Percentiles rank a stretch among this genome's conserved stretches.
Evolutionary conservation across 345 rosid genomes (phyloP).

Genomic region (Aquilaria malaccensis): DNA sequence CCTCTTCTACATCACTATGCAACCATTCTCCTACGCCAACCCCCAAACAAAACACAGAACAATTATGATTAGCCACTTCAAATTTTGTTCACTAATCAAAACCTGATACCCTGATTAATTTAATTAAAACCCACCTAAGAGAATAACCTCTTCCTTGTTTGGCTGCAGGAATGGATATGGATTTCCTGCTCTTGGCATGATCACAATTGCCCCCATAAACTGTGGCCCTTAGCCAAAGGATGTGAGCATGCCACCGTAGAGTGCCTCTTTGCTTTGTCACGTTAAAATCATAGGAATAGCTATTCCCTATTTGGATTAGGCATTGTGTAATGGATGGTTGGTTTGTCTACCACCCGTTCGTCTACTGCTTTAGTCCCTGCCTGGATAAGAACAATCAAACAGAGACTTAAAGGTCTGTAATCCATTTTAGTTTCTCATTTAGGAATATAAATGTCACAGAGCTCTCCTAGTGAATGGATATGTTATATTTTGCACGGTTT

Average conservation of each 20-base stretch:
- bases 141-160: slow-evolving; percentile 26
- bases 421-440: not conserved
- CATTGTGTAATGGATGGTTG: slow-evolving; percentile 60
- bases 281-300: slow-evolving; percentile 44
- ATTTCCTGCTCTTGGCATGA: slow-evolving; percentile 40
- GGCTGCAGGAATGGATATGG: slow-evolving; percentile 53
- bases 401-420: not conserved
- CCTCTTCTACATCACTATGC: slow-evolving; percentile 44
- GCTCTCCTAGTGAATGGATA: slow-evolving; percentile 49
- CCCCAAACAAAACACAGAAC: not conserved
- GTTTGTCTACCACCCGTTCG: slow-evolving; percentile 67
- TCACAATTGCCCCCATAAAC: slow-evolving; percentile 53
- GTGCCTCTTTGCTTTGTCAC: slow-evolving; percentile 64
- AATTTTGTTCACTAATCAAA: not conserved
- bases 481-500: slow-evolving; percentile 47
- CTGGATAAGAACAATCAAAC: slow-evolving; percentile 14
- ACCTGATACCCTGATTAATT: not conserved
- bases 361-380: slow-evolving; percentile 67
- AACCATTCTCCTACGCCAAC: slow-evolving; percentile 55
- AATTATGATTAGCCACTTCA: not conserved
- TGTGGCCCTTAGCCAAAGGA: slow-evolving; percentile 57
- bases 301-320: slow-evolving; percentile 46
- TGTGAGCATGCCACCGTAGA: slow-evolving; percentile 69
- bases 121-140: slow-evolving; percentile 30
- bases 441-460: not conserved